Evolutionary conservation across 495 filamentous ascomycete species (phyloP).

Genomic region (Xylona heveae): DNA sequence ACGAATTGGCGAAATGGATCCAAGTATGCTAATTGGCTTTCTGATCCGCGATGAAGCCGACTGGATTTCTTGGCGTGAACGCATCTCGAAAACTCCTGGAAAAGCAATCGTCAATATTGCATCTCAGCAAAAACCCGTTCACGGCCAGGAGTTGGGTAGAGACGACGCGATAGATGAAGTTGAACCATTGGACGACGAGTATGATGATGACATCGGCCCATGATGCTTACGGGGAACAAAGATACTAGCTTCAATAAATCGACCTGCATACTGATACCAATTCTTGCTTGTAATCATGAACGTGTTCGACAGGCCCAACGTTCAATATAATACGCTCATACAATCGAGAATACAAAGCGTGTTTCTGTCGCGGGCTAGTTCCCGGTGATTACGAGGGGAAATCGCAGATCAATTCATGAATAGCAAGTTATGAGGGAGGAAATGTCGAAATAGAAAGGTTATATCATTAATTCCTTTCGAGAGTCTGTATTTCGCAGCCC

Average conservation of each 20-base stretch:
- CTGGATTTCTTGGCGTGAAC: constrained; percentile 60
- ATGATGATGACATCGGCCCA: constrained; percentile 25
- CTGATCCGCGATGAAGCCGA: constrained; percentile 65
- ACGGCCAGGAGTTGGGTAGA: constrained; percentile 31
- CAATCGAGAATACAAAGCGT: too few species aligned
- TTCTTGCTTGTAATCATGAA: too few species aligned
- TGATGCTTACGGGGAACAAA: too few species aligned
- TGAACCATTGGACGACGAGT: constrained; percentile 61
- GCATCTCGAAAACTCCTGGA: constrained; percentile 44
- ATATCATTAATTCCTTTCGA: too few species aligned
- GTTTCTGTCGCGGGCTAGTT: too few species aligned
- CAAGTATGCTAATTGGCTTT: constrained; percentile 97
- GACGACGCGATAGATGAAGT: constrained; percentile 74
- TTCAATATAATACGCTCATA: too few species aligned
- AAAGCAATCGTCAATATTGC: constrained; percentile 73
- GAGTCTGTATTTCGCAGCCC: too few species aligned
- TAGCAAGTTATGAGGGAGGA: not conserved
- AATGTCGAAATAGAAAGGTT: too few species aligned
- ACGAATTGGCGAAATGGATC: constrained; percentile 84
- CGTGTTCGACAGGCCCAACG: too few species aligned
- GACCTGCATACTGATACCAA: too few species aligned
- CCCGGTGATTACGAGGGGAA: not conserved
- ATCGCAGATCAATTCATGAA: not conserved
- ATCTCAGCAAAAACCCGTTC: constrained; percentile 34
- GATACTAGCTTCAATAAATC: too few species aligned